Evolutionary conservation across 192 early-diverging fungal genomes (phyloP).

Genomic region (Podila verticillata): DNA sequence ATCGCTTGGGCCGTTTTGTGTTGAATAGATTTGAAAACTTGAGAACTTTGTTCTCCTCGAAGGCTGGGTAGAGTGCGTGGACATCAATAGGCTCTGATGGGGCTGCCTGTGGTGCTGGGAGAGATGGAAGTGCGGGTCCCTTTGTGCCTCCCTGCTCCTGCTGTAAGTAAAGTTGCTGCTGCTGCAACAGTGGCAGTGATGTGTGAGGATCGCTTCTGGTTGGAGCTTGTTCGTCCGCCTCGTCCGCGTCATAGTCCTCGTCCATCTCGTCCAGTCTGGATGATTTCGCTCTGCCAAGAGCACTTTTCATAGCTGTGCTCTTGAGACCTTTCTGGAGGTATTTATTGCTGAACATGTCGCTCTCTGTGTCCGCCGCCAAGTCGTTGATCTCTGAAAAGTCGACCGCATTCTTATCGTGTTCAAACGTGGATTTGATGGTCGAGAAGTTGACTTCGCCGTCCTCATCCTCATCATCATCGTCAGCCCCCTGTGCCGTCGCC

Average conservation of each 20-base stretch:
- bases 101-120: conserved; percentile 3
- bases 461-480: conserved; percentile 54
- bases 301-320: conserved; percentile 40
- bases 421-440: conserved; percentile 52
- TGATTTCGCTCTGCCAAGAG: conserved; percentile 10
- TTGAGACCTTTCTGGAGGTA: conserved; percentile 57
- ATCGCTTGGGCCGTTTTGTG: conserved; percentile 51
- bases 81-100: conserved; percentile 51
- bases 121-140: background rate
- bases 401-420: conserved; percentile 75
- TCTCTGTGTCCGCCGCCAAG: conserved; percentile 70
- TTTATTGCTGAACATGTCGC: conserved; percentile 56
- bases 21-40: conserved; percentile 74
- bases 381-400: conserved; percentile 90
- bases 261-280: conserved; percentile 68
- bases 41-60: conserved; percentile 65
- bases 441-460: conserved; percentile 49
- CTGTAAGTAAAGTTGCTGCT: conserved; percentile 26
- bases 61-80: conserved; percentile 66
- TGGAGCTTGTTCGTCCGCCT: conserved; percentile 16
- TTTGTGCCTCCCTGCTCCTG: conserved; percentile 6
- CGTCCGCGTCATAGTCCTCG: conserved; percentile 56
- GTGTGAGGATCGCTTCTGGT: background rate
- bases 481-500: conserved; percentile 56
- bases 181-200: conserved; percentile 14